Conservation (phyloP, 257 asterid species). For the Nicotiana otophora region DNA sequence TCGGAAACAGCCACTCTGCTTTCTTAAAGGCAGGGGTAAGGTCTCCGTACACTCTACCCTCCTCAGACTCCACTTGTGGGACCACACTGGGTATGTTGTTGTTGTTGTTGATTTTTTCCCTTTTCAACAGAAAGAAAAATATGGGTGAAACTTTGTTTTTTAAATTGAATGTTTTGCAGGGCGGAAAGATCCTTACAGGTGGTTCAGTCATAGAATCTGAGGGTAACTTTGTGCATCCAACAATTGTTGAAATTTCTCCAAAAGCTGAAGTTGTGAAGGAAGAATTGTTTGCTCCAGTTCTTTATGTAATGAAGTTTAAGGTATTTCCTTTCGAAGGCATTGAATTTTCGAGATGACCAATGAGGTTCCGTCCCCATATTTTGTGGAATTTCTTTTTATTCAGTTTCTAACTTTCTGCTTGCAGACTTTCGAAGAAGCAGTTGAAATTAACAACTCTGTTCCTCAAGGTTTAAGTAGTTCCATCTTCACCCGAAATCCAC, state of each 20-base stretch:
- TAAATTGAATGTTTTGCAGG: constrained; percentile 42
- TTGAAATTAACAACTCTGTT: constrained; percentile 86
- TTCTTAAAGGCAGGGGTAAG: too few species aligned
- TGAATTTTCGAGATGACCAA: not conserved
- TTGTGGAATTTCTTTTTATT: not conserved
- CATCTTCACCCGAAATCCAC: constrained; percentile 86
- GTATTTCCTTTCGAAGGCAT: constrained; percentile 22
- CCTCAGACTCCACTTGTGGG: too few species aligned
- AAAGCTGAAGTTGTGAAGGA: constrained; percentile 73
- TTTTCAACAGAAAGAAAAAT: not conserved
- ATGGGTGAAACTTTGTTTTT: not conserved
- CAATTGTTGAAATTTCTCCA: constrained; percentile 78
- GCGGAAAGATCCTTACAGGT: constrained; percentile 78
- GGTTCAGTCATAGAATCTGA: constrained; percentile 63
- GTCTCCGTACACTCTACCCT: too few species aligned
- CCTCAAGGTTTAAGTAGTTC: constrained; percentile 99
- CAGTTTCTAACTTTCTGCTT: constrained; percentile 12
- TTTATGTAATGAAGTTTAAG: constrained; percentile 90
- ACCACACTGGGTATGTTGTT: too few species aligned
- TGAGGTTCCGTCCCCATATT: not conserved
- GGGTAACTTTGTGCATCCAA: constrained; percentile 92
- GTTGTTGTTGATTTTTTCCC: not conserved
- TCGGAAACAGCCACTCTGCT: too few species aligned
- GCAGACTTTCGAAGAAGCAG: constrained; percentile 89
- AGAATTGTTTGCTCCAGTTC: constrained; percentile 97